Evolutionary conservation across 192 early-diverging fungal genomes (phyloP), one percentile per base, ranked within the genome.

Genomic region (Backusella sp.): DNA sequence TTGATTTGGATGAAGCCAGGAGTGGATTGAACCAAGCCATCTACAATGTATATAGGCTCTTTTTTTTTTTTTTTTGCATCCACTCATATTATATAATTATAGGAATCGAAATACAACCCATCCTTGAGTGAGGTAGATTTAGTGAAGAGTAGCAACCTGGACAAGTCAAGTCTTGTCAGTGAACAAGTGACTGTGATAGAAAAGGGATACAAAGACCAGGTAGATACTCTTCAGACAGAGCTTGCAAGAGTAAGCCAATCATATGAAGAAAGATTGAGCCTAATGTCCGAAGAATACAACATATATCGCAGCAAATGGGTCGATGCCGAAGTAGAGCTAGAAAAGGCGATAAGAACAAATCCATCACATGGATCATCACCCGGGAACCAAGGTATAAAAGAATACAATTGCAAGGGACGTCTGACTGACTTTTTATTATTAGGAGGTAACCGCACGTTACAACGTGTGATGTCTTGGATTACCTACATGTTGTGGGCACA

Each of bases 1-100:
- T 66, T 72, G 83, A 84, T 30, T 59, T 84, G 44, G 80, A 84
- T n/a, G 83, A 84, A 36, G 75, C 75, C 14, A 62, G 79, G 59
- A 80, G 35, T 21, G 35, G 35, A 17, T 36, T 68, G 19, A n/a
- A 15, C 6, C 46, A 49, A 19, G 46, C 46, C 17, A 49, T 49
- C 23, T 26, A 23, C 23, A 26, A 59, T 26, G 23, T 56, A 56
- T 21, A 52, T 52, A 52, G 17, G 28, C 46, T 59, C 11, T 59
- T 14, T 28, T 12, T 28, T 28, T 26, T 4, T 8, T 23, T 7
- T 62, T 11, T 4, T 6, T 59, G 19, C 19, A 21, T 56, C n/a
- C 6, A 56, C 6, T 3, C 2, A 56, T n/a, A 26, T 11, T 21
- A 23, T 21, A n/a, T 52, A 21, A 23, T 21, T 21, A 8, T 56